phyloP scores from a whole-genome alignment of 208 protist species.

The Trypanosoma platydactyli region DNA sequence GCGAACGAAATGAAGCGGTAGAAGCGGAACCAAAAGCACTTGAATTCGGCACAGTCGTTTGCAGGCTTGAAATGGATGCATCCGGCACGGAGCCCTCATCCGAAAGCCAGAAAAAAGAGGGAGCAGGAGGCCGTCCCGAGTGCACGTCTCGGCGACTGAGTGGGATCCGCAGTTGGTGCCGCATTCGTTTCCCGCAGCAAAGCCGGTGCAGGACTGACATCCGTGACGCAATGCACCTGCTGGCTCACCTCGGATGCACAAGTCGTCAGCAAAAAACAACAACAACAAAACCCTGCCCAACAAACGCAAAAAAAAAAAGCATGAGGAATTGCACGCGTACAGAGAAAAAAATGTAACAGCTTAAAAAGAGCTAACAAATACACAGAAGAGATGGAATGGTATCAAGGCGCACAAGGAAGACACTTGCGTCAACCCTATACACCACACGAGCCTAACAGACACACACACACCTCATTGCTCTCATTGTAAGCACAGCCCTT shows the following conservation, averaged over 20 bases:
- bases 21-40: not conserved
- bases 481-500: too few species aligned
- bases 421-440: too few species aligned
- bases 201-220: not conserved
- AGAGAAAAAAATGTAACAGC: conserved; percentile 18
- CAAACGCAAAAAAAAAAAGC: conserved; percentile 24
- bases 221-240: not conserved
- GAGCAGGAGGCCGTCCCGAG: not conserved
- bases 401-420: too few species aligned
- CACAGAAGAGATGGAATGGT: too few species aligned
- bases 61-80: not conserved
- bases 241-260: not conserved
- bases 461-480: too few species aligned
- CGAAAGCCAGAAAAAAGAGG: conserved; percentile 3
- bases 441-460: too few species aligned
- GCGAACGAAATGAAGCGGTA: not conserved
- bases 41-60: not conserved
- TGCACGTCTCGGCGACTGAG: not conserved
- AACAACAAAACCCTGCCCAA: not conserved
- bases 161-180: not conserved
- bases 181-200: not conserved
- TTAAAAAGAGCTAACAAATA: conserved; percentile 4
- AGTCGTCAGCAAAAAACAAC: conserved; percentile 9
- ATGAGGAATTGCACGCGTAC: conserved; percentile 7
- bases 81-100: not conserved